These are phyloP conservation scores for Colletotrichum abscissum DNA, from an alignment of 2,329 filamentous ascomycete genomes.

Conservation along the genomic window DNA sequence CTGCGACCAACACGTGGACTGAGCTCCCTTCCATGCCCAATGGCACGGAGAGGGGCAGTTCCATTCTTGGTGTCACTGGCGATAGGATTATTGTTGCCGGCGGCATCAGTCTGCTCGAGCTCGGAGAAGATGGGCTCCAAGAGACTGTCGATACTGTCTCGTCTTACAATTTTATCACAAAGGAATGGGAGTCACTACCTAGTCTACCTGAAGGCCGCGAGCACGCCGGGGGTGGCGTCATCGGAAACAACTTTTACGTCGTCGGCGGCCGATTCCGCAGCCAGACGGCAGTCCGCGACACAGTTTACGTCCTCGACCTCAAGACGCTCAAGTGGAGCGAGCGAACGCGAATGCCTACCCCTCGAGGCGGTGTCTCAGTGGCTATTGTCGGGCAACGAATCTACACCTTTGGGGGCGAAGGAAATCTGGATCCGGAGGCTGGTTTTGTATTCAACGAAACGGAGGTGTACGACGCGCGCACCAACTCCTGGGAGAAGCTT, in stretches of 20 bases:
- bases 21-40: slow-evolving; percentile 41
- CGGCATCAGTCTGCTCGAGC: slow-evolving; percentile 44
- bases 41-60: slow-evolving; percentile 44
- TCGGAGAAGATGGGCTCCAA: slow-evolving; percentile 34
- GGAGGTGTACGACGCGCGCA: slow-evolving; percentile 8
- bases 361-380: slow-evolving; percentile 47
- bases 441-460: slow-evolving; percentile 31
- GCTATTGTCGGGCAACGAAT: slow-evolving; percentile 42
- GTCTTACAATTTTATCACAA: slow-evolving; percentile 43
- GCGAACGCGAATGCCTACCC: slow-evolving; percentile 48
- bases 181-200: slow-evolving; percentile 43
- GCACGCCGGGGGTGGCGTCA: slow-evolving; percentile 45
- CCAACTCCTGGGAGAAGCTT: not conserved
- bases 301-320: slow-evolving; percentile 49
- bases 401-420: slow-evolving; percentile 52
- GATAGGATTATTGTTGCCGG: slow-evolving; percentile 50
- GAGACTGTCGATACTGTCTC: slow-evolving; percentile 44
- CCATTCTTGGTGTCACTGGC: slow-evolving; percentile 45
- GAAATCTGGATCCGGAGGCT: slow-evolving; percentile 38
- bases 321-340: slow-evolving; percentile 43
- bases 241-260: slow-evolving; percentile 48
- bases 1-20: slow-evolving; percentile 41
- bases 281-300: slow-evolving; percentile 45
- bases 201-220: slow-evolving; percentile 46
- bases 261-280: slow-evolving; percentile 47